Evolutionary conservation across 2,329 filamentous ascomycete genomes (phyloP), one percentile per base, ranked within the genome.

Genomic region (Hymenoscyphus infarciens): DNA sequence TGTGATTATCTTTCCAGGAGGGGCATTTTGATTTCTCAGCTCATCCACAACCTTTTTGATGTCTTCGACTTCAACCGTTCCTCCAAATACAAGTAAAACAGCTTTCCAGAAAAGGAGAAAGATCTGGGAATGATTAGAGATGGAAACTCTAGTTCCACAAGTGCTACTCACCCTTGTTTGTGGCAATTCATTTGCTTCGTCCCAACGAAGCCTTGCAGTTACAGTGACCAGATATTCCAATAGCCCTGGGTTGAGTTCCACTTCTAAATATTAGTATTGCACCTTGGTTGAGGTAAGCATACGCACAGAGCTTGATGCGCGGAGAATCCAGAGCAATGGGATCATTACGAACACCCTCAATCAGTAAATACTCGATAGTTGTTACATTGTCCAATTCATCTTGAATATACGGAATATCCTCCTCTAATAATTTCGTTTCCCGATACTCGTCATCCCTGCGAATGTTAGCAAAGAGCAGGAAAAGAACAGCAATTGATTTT

Each of bases 101-200:
- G 91, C 88, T 77, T 99, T 99, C 94, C 95, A 98, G 57, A 96
- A 85, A 1, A 98, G 80, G 7, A 97, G 80, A 60, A 96, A 86
- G 49, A 95, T 84, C 82, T 89, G 70, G 10, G 13, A 8, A 31
- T 35, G 62, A 77, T 54, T 76, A 70, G 54, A 38, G 27, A 15
- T 11, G 5, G 11, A 1, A 10, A 31, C 19, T 60, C n/a, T 15
- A 8, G 5, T 3, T 38, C 3, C 16, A 16, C 1, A 25, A 33
- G 42, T 11, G 66, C 73, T 67, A 76, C 75, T 25, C 80, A 89
- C 79, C 81, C 89, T 82, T 68, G 85, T 85, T 63, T 90, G 83
- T 61, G 81, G 88, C 73, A 82, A 81, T 66, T 67, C 83, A 77
- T 71, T 86, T 71, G 84, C 84, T 78, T 82, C 90, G 73, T 91